Evolutionary conservation across 768 basidiomycete genomes (phyloP), one percentile per base, ranked within the genome.

Genomic region (Mycena rosella): DNA sequence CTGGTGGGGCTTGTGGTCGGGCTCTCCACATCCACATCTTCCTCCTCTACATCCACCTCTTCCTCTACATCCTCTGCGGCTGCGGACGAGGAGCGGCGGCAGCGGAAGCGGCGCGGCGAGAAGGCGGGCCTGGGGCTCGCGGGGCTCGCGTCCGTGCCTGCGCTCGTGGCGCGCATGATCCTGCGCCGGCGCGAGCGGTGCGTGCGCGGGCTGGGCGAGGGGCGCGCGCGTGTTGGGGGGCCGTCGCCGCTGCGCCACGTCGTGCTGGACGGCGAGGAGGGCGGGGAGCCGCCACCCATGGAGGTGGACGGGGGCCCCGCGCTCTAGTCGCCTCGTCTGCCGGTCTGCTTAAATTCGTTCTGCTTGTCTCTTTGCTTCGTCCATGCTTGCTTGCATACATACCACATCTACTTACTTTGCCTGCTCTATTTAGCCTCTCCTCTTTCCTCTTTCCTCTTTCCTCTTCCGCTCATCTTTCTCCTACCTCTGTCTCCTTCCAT

Each of bases 131-230:
- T 66, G 0, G 70, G 47, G 30, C 52, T 67, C 0, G 70, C 53
- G 26, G 70, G 63, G n/a, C 52, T 67, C 22, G 62, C 45, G 59
- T 61, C 56, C 59, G 52, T 68, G 34, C 51, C 62, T 52, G 62
- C 67, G 63, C 63, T 71, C 22, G 70, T 71, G 0, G 70, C 70
- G 52, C 40, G 70, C 30, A 71, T 71, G 70, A 68, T 71, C 4
- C 48, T 67, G 20, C 61, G 70, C 10, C n/a, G 70, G 40, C 27
- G 70, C 22, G 70, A 71, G 54, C 52, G 70, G 8, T 64, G 66
- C 20, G 66, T 68, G 34, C 27, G 70, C 17, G 65, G 62, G 30
- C n/a, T 71, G 11, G 66, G 52, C 48, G 69, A 66, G n/a, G 32
- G 54, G 3, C 49, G 49, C 10, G 61, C n/a, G 52, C 42, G 26